Percentiles rank a stretch among this genome's conserved stretches.
These are phyloP conservation scores for Solanum raphanifolium DNA, from an alignment of 257 asterid species.

Conservation along the genomic window DNA sequence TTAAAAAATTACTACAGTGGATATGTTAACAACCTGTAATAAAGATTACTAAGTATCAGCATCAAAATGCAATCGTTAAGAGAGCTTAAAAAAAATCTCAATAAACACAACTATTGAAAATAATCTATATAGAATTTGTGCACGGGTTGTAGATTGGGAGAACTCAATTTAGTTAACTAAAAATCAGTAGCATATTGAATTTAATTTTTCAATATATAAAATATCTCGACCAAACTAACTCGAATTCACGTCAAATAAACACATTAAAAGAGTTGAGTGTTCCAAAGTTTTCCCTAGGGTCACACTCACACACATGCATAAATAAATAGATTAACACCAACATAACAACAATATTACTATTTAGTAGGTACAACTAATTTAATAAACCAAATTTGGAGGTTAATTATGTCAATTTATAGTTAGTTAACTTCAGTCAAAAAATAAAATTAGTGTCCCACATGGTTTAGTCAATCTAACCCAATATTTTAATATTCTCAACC, in stretches of 20 bases:
- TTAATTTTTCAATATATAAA: neutral
- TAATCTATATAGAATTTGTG: neutral
- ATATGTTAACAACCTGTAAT: neutral
- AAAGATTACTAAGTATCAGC: neutral
- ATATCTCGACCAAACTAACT: neutral
- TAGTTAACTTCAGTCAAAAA: slow-evolving; percentile 1
- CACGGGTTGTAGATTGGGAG: neutral
- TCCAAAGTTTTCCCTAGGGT: neutral
- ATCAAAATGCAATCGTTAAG: neutral
- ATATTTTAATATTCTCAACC: neutral
- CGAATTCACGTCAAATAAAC: neutral
- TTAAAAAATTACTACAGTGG: neutral
- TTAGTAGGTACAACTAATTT: neutral
- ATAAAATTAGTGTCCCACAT: slow-evolving; percentile 4
- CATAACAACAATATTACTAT: neutral
- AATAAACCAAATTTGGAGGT: neutral
- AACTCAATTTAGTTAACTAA: neutral
- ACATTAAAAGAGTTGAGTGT: neutral
- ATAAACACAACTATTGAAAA: neutral
- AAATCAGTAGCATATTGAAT: neutral
- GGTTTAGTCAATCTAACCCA: slow-evolving; percentile 9
- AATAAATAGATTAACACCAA: neutral
- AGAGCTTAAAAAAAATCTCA: neutral
- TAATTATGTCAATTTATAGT: slow-evolving; percentile 1
- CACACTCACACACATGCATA: neutral